Evolutionary conservation across 2,329 filamentous ascomycete species (phyloP).

Genomic region (Didymosphaeria variabile): DNA sequence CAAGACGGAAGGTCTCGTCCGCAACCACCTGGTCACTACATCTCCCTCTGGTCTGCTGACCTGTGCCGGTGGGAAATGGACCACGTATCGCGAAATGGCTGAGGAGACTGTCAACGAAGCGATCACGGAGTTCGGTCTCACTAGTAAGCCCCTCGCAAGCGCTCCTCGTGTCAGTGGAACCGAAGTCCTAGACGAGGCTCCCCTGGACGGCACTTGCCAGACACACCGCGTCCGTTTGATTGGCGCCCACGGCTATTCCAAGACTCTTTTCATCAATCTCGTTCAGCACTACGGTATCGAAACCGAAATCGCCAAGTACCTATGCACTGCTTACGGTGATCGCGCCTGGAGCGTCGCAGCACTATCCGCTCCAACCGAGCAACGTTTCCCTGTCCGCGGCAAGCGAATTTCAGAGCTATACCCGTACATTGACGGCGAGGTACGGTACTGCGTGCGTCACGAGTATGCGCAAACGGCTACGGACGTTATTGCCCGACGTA

Average conservation of each 20-base stretch:
- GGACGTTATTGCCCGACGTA: constrained; percentile 86
- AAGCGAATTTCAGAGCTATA: constrained; percentile 82
- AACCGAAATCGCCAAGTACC: constrained; percentile 89
- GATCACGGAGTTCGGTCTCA: constrained; percentile 72
- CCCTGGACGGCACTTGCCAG: constrained; percentile 78
- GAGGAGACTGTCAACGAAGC: constrained; percentile 88
- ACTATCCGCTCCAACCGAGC: constrained; percentile 77
- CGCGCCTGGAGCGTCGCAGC: constrained; percentile 90
- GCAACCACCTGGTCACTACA: constrained; percentile 83
- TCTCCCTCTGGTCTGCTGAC: constrained; percentile 84
- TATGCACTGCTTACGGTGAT: constrained; percentile 88
- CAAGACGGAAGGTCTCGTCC: constrained; percentile 86
- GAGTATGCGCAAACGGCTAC: constrained; percentile 93
- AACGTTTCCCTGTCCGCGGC: constrained; percentile 83
- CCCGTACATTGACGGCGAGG: constrained; percentile 90
- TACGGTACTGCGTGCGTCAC: constrained; percentile 85
- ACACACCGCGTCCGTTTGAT: constrained; percentile 84
- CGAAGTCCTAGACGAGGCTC: constrained; percentile 75
- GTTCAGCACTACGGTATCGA: constrained; percentile 94
- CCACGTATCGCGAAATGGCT: constrained; percentile 91
- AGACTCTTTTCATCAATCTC: constrained; percentile 92
- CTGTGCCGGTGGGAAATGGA: constrained; percentile 91
- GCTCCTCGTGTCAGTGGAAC: constrained; percentile 75
- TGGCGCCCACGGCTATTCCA: constrained; percentile 86
- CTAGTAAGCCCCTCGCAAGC: constrained; percentile 64